These are phyloP conservation scores for Plicaturopsis crispa DNA, from an alignment of 768 basidiomycete genomes.

Conservation along the genomic window DNA sequence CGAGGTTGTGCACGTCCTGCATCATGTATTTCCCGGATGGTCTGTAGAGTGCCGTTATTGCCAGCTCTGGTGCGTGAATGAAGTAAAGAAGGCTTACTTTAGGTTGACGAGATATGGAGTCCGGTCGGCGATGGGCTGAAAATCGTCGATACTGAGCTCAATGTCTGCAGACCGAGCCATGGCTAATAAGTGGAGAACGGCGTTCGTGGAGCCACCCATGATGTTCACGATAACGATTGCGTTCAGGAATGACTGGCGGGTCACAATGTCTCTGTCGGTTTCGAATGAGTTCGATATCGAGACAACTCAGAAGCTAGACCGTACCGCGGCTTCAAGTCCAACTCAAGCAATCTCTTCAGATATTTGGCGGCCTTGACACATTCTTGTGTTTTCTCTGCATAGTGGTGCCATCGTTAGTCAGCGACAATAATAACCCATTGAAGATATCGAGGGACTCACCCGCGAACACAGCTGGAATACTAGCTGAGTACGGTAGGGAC, in stretches of 20 bases:
- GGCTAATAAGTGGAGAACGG: constrained; percentile 77
- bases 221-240: constrained; percentile 76
- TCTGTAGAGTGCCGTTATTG: constrained; percentile 22
- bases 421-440: background rate
- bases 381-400: constrained; percentile 74
- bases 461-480: constrained; percentile 67
- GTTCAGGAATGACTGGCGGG: constrained; percentile 70
- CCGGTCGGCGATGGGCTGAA: constrained; percentile 70
- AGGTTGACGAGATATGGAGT: constrained; percentile 85
- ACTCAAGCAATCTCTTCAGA: constrained; percentile 63
- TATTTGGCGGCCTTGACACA: constrained; percentile 74
- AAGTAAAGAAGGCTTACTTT: constrained; percentile 35
- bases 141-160: constrained; percentile 76
- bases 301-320: constrained; percentile 27
- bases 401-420: background rate
- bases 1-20: constrained; percentile 83
- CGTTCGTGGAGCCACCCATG: constrained; percentile 84
- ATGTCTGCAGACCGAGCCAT: constrained; percentile 79
- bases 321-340: constrained; percentile 77
- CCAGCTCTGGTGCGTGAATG: background rate
- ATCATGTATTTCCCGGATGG: constrained; percentile 85
- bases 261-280: constrained; percentile 50
- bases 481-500: constrained; percentile 77
- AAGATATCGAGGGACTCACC: constrained; percentile 27
- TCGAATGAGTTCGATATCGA: background rate